These are phyloP conservation scores for Rhododendron griersonianum DNA, from an alignment of 148 eudicot species.

Conservation along the genomic window DNA sequence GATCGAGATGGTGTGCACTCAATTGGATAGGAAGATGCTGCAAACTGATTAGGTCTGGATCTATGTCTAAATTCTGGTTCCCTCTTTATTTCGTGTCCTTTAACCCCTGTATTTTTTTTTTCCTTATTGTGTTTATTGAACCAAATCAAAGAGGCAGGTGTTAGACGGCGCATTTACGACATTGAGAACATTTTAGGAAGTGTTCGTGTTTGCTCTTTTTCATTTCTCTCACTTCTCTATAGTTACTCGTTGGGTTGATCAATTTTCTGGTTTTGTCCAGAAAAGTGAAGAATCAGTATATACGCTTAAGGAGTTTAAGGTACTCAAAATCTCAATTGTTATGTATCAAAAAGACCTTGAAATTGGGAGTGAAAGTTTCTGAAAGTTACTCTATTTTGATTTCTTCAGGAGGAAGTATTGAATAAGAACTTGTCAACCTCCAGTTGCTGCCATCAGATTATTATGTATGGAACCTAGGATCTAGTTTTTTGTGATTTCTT, in stretches of 20 bases:
- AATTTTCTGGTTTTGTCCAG: constrained; percentile 45
- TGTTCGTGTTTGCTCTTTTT: constrained; percentile 50
- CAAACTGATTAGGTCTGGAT: constrained; percentile 54
- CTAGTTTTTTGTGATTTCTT: neutral
- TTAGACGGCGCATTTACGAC: constrained; percentile 58
- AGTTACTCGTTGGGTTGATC: neutral
- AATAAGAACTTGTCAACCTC: constrained; percentile 33
- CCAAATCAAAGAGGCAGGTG: constrained; percentile 38
- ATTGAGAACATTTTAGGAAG: constrained; percentile 85
- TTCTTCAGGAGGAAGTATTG: constrained; percentile 32
- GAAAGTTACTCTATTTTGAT: neutral
- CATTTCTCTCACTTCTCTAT: neutral
- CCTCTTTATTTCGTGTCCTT: neutral
- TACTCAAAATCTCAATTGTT: constrained; percentile 3
- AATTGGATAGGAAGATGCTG: constrained; percentile 72
- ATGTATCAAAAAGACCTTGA: neutral
- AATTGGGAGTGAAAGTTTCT: neutral
- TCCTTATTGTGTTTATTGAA: neutral
- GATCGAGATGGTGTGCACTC: constrained; percentile 67
- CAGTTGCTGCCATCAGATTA: constrained; percentile 13
- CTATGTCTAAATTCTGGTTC: neutral
- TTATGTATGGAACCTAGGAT: constrained; percentile 24
- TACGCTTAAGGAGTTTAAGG: constrained; percentile 32
- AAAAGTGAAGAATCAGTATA: constrained; percentile 76
- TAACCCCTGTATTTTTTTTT: neutral